Evolutionary conservation across 768 basidiomycete genomes (phyloP).

Genomic region (Pleurotus tuoliensis): DNA sequence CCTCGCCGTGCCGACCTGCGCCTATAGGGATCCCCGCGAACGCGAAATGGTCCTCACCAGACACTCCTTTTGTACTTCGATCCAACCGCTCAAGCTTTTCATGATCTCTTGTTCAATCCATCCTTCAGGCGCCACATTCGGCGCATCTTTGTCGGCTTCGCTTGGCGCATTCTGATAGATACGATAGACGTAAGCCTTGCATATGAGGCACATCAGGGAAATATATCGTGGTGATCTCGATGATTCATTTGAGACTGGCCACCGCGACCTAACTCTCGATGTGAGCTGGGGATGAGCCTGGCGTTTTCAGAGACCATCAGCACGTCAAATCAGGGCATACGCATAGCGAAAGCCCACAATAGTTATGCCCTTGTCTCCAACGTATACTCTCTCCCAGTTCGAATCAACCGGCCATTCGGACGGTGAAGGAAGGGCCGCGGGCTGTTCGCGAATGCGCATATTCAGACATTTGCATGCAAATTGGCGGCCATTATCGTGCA

Average conservation of each 20-base stretch:
- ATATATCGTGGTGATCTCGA: slow-evolving; percentile 55
- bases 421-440: slow-evolving; percentile 24
- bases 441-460: slow-evolving; percentile 47
- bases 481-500: slow-evolving; percentile 14
- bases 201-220: slow-evolving; percentile 66
- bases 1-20: neutral
- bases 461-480: slow-evolving; percentile 74
- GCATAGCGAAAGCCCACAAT: slow-evolving; percentile 48
- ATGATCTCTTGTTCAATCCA: slow-evolving; percentile 75
- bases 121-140: slow-evolving; percentile 66
- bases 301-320: slow-evolving; percentile 13
- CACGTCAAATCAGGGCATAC: slow-evolving; percentile 1
- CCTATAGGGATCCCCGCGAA: neutral
- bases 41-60: slow-evolving; percentile 48
- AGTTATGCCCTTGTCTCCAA: slow-evolving; percentile 62
- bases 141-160: slow-evolving; percentile 61
- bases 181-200: slow-evolving; percentile 63
- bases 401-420: slow-evolving; percentile 30
- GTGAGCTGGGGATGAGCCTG: slow-evolving; percentile 72
- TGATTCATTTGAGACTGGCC: slow-evolving; percentile 37
- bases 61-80: slow-evolving; percentile 63
- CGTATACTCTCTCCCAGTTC: slow-evolving; percentile 52
- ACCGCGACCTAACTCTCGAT: slow-evolving; percentile 53
- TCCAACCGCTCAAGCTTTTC: slow-evolving; percentile 67
- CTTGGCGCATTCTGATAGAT: slow-evolving; percentile 55